Evolutionary conservation across 306 rosid species (phyloP), one percentile per base, ranked within the genome.

Genomic region (Gleditsia sinensis): DNA sequence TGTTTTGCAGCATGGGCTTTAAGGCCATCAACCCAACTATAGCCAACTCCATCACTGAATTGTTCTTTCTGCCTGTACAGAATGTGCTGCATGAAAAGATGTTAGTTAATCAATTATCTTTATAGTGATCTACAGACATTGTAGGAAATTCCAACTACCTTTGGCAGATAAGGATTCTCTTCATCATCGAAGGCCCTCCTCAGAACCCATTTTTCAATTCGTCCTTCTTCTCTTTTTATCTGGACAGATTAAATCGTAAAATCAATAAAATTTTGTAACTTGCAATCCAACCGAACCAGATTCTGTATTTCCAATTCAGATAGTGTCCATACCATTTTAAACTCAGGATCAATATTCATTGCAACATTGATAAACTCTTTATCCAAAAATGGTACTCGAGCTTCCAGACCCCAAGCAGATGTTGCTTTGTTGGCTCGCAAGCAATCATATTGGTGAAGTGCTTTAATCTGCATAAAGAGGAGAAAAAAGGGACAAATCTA

Each of bases 1-100:
- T 92, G 92, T 72, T 63, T 81, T 45, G 84, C 90, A 76, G 94
- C 89, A 75, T 92, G 96, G 0, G 79, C 86, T 82, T 88, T 90
- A 42, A 92, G 89, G 84, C 94, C 98, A 75, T 92, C 96, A 57
- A 92, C 90, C 98, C 98, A 92, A 61, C 94, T 82, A 43, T 92
- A 92, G 62, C 98, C 98, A 23, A 92, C 98, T 14, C 98, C 96
- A 74, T 92, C 96, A 64, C 96, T 92, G 76, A 90, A 92, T 62
- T 92, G 98, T 64, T 92, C 98, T 62, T 92, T 92, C 76, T 90
- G 98, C 74, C 98, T 88, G 30, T 90, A 88, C 62, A 92, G 71
- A 69, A 92, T 91, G 81, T 88, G 89, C 96, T 92, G 91, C 87
- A 67, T 5, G 58, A 71, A 20, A 76, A 32, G 14, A 76, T 64